Evolutionary conservation across 2,329 filamentous ascomycete species (phyloP).

Genomic region (Pseudocercospora fijiensis): DNA sequence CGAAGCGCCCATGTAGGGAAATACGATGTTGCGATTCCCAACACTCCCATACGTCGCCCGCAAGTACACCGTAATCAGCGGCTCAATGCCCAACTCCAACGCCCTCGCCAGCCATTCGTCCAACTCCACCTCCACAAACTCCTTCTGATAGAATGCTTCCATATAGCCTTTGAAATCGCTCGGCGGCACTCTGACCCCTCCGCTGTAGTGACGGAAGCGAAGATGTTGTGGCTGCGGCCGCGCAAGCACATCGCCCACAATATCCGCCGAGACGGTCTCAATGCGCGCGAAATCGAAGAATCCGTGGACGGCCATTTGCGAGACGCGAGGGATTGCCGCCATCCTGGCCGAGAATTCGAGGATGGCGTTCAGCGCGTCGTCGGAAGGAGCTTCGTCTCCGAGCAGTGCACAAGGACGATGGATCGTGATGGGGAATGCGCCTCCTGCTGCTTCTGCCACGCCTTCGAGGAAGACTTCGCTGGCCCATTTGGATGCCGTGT

Average conservation of each 20-base stretch:
- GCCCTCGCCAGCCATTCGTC: slow-evolving; percentile 22
- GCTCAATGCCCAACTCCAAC: slow-evolving; percentile 18
- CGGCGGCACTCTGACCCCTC: slow-evolving; percentile 17
- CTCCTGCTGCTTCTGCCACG: background rate
- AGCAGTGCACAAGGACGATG: slow-evolving; percentile 24
- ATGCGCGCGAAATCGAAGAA: slow-evolving; percentile 22
- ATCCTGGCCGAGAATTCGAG: slow-evolving; percentile 19
- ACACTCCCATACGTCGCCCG: slow-evolving; percentile 12
- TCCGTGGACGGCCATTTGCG: slow-evolving; percentile 11
- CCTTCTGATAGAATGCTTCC: slow-evolving; percentile 12
- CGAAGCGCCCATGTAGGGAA: slow-evolving; percentile 21
- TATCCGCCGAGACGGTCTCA: slow-evolving; percentile 13
- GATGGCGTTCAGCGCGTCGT: slow-evolving; percentile 22
- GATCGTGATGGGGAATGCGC: slow-evolving; percentile 15
- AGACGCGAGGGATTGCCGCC: slow-evolving; percentile 17
- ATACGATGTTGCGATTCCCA: slow-evolving; percentile 10
- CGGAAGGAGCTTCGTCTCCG: slow-evolving; percentile 18
- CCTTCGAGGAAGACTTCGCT: slow-evolving; percentile 21
- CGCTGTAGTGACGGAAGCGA: slow-evolving; percentile 21
- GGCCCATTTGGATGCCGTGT: slow-evolving; percentile 24
- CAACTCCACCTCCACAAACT: slow-evolving; percentile 20
- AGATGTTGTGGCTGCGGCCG: slow-evolving; percentile 4
- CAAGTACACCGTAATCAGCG: slow-evolving; percentile 22
- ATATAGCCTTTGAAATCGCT: slow-evolving; percentile 16
- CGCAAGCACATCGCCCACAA: slow-evolving; percentile 1